Conservation (phyloP, 306 rosid species). For the Citrullus amarus region DNA sequence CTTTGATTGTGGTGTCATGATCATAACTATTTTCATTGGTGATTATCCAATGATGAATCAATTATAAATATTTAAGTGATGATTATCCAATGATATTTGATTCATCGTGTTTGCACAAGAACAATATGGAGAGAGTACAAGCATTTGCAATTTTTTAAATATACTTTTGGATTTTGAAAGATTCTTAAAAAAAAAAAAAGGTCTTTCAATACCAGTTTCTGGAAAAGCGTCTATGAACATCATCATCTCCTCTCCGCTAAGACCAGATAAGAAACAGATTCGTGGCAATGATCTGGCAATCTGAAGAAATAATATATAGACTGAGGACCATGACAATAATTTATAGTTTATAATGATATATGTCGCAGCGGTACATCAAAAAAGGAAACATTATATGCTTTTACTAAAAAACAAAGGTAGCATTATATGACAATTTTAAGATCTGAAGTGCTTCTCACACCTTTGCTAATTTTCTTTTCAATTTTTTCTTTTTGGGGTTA, state of each 20-base stretch:
- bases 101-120: not conserved
- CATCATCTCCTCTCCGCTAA: constrained; percentile 94
- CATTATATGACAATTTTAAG: not conserved
- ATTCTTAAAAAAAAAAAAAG: not conserved
- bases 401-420: not conserved
- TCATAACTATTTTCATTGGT: not conserved
- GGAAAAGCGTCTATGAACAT: constrained; percentile 87
- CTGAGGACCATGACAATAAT: not conserved
- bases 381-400: not conserved
- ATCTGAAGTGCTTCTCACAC: no score
- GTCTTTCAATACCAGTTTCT: constrained; percentile 44
- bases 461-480: not conserved
- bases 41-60: not conserved
- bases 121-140: not conserved
- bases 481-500: not conserved
- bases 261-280: constrained; percentile 87
- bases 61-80: not conserved
- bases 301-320: constrained; percentile 28
- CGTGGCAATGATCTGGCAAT: constrained; percentile 68
- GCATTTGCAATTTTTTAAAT: not conserved
- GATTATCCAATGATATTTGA: not conserved
- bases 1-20: not conserved
- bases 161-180: not conserved
- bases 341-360: not conserved
- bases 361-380: not conserved